Evolutionary conservation across 2,329 filamentous ascomycete genomes (phyloP).

Genomic region (Juglanconis oblonga): DNA sequence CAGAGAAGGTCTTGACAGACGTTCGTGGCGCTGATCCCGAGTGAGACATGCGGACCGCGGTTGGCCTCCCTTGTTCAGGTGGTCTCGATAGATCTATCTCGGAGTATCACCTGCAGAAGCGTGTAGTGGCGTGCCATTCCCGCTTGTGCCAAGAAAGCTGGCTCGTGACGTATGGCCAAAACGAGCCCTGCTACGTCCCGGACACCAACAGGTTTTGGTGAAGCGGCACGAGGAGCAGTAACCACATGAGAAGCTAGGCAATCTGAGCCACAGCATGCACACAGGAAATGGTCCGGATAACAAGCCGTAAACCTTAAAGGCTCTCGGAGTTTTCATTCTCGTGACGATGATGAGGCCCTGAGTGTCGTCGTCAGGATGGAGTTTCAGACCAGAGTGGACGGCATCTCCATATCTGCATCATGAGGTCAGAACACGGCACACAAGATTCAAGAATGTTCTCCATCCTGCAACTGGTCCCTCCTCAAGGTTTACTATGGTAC

Average conservation of each 20-base stretch:
- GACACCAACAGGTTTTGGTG: not conserved
- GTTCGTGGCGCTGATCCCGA: no score
- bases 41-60: not conserved
- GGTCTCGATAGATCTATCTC: not conserved
- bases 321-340: no score
- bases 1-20: no score
- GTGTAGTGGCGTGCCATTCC: constrained; percentile 3
- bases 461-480: no score
- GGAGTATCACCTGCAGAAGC: not conserved
- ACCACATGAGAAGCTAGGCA: no score
- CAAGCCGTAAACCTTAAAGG: no score
- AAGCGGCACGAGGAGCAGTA: no score
- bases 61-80: no score
- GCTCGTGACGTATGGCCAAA: constrained; percentile 1
- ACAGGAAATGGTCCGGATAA: no score
- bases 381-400: not conserved
- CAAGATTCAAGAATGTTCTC: not conserved
- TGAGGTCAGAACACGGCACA: not conserved
- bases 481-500: no score
- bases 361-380: not conserved
- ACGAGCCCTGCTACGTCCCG: not conserved
- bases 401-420: not conserved
- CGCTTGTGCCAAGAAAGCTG: not conserved
- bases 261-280: no score
- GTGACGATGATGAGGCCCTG: not conserved